A percentile compares a stretch with the other conserved stretches of the same genome.
Evolutionary conservation across 2,329 filamentous ascomycete species (phyloP).

Genomic region (Claviceps humidiphila): DNA sequence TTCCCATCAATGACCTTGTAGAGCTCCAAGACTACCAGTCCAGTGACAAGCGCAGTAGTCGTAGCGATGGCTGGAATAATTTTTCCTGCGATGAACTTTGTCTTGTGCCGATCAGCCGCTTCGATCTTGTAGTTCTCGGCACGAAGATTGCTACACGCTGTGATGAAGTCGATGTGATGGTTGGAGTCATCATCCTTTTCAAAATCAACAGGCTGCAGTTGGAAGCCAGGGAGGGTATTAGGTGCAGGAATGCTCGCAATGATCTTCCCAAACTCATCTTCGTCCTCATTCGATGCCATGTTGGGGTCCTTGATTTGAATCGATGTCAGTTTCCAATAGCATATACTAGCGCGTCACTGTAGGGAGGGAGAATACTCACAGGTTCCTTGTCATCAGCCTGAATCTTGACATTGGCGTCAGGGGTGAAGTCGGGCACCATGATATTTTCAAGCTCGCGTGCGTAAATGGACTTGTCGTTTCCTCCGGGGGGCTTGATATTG

Average conservation of each 20-base stretch:
- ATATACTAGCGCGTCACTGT: background rate
- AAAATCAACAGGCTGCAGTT: conserved; percentile 84
- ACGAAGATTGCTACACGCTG: conserved; percentile 87
- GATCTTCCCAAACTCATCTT: conserved; percentile 62
- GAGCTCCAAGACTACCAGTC: conserved; percentile 80
- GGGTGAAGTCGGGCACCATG: conserved; percentile 90
- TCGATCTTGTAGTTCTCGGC: conserved; percentile 98
- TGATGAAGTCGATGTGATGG: conserved; percentile 98
- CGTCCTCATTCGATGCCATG: conserved; percentile 56
- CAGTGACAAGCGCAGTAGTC: conserved; percentile 89
- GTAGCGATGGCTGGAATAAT: conserved; percentile 98
- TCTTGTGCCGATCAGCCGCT: conserved; percentile 87
- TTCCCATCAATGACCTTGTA: conserved; percentile 97
- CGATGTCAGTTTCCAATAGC: background rate
- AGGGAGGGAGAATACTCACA: conserved; percentile 27
- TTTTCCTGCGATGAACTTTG: conserved; percentile 98
- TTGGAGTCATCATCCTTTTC: conserved; percentile 98
- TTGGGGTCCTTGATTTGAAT: conserved; percentile 56
- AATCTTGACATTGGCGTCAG: conserved; percentile 85
- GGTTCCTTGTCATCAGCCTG: conserved; percentile 92
- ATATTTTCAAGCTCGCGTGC: conserved; percentile 73
- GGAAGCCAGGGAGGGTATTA: conserved; percentile 74
- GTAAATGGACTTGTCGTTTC: conserved; percentile 55
- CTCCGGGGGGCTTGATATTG: conserved; percentile 73
- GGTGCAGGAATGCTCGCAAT: conserved; percentile 61